These are phyloP conservation scores for Clonostachys chloroleuca DNA, from an alignment of 2,329 filamentous ascomycete species.

Conservation along the genomic window DNA sequence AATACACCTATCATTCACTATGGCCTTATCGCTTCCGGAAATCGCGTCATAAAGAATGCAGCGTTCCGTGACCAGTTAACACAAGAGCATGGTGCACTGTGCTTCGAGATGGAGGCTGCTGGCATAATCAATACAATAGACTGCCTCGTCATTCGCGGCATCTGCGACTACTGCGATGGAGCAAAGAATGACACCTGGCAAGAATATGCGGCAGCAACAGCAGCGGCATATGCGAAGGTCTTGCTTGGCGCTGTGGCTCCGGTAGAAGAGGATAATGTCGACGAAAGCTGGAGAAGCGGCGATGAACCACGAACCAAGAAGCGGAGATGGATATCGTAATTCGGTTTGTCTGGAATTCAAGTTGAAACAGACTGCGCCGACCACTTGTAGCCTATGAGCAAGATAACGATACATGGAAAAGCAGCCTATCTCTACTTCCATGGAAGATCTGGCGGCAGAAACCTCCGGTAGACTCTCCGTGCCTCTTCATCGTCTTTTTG, in stretches of 20 bases:
- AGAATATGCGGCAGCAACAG: conserved; percentile 21
- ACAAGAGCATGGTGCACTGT: not conserved
- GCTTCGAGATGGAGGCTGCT: not conserved
- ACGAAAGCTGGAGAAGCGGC: no score
- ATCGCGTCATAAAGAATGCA: conserved; percentile 4
- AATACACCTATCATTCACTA: conserved; percentile 5
- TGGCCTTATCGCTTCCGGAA: conserved; percentile 5
- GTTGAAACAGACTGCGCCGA: no score
- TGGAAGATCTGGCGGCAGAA: no score
- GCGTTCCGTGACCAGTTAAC: not conserved
- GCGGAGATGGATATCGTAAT: no score
- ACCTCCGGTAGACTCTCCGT: no score
- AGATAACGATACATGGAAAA: no score
- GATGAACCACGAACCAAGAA: no score
- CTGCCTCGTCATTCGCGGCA: conserved; percentile 22
- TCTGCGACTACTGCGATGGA: conserved; percentile 27
- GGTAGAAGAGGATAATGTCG: no score
- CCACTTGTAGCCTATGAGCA: no score
- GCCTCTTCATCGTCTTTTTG: no score
- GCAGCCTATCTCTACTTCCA: no score
- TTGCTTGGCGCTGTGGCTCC: not conserved
- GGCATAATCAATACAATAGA: conserved; percentile 6
- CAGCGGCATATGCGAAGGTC: conserved; percentile 13
- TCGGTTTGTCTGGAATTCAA: no score
- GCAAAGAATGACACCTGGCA: conserved; percentile 27